Base-by-base conservation (phyloP, 352 stramenopile species). In the Phytophthora sp. region DNA sequence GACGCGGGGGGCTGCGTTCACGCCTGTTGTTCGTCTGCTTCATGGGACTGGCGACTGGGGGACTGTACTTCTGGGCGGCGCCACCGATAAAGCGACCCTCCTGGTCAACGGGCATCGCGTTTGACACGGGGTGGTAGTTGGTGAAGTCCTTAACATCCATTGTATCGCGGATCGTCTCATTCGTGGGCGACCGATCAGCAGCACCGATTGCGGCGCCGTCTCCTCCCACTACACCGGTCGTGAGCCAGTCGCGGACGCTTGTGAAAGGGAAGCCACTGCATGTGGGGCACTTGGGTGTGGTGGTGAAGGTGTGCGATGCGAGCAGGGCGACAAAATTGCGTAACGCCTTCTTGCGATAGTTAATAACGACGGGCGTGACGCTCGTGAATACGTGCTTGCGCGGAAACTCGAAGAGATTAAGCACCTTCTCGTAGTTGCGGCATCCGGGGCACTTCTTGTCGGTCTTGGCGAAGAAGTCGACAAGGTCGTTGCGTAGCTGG, bases 361-460 rank as follows among this genome's bases (percentile, higher is more conserved):
- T 91, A 55, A 95, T 78, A 16, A 95, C 87, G 7, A 85, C 73
- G 11, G 77, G 71, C 20, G 83, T 85, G 52, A 86, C 84, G 73
- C 84, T 93, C 23, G 82, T 87, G 67, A 95, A 95, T 20, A 91
- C 70, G 60, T 91, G 87, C 68, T 95, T 95, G 56, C 76, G 73
- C 24, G 87, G 87, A 65, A 95, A 95, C 57, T 95, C 87, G 45
- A 95, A 95, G 31, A 86, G 79, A 7, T 76, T 67, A 18, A 95
- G 70, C 38, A 91, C 82, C 60, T 94, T 92, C 57, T 93, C 82
- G 66, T 91, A 95, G 73, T 92, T 91, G 57, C 83, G 58, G 56
- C 87, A 95, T 29, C 87, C 87, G 12, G 87, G 87, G 33, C 87
- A 95, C 47, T 93, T 95, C 54, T 79, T 82, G 35, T 79, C 65